Evolutionary conservation across 129 eudicot species (phyloP), one percentile per base, ranked within the genome.

Genomic region (Kitagawia praeruptora): DNA sequence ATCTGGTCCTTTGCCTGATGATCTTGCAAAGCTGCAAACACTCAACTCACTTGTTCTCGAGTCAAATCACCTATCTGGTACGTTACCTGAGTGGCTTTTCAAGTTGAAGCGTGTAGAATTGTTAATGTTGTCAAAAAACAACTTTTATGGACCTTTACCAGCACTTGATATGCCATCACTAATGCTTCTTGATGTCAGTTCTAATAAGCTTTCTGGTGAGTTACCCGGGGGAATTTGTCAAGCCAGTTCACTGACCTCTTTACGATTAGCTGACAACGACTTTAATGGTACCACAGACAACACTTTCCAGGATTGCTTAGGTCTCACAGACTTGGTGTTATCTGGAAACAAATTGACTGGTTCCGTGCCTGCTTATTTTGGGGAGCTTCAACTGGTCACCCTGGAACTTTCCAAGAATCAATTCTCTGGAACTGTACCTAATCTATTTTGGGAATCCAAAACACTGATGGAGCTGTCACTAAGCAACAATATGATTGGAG

Each of bases 381-480:
- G 98, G 27, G 83, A 87, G 46, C 98, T 94, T 82, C 92, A 79
- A 67, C 85, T 94, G 40, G 31, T 87, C 47, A 88, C 89, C 7
- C 44, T 94, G 81, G 98, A 92, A 74, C 77, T 94, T 27, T 88
- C 97, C 23, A 90, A 86, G 76, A 94, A 94, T 72, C 83, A 74
- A 58, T 83, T 92, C 44, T 86, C 85, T 38, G 98, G 98, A 38
- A 83, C 53, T 15, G 81, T 94, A 71, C 97, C 98, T 49, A 78
- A 45, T 80, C 85, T 80, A 18, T 80, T 92, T 8, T 92, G 97
- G 97, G 93, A 92, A 78, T 94, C 98, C 44, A 83, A 79, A 79
- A 88, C 98, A 15, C 81, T 94, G 21, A 84, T 91, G 96, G 97
- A 89, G 84, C 70, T 94, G 46, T 90, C 85, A 28, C 86, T 94